Percentiles rank a stretch among this genome's conserved stretches.
Conservation (phyloP, 805 yeast genomes). For the Blastobotrys robertii region DNA sequence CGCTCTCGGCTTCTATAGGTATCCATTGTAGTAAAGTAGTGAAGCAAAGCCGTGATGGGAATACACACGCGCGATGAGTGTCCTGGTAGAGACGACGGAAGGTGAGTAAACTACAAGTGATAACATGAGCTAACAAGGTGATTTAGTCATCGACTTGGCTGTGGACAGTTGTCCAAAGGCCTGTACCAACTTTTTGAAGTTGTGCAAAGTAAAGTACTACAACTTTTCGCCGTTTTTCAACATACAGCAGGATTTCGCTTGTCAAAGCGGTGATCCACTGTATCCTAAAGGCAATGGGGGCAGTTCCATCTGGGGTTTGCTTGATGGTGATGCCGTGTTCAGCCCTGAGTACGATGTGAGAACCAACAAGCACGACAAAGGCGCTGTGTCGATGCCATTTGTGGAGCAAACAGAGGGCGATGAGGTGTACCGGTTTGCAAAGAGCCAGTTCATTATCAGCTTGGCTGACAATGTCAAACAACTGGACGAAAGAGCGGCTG, state of each 20-base stretch:
- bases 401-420: not conserved
- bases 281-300: constrained; percentile 33
- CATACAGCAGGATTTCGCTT: constrained; percentile 31
- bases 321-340: constrained; percentile 7
- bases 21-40: no score
- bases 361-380: constrained; percentile 20
- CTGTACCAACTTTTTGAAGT: constrained; percentile 40
- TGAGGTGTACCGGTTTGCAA: constrained; percentile 17
- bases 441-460: constrained; percentile 33
- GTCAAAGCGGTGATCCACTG: constrained; percentile 41
- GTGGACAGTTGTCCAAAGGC: constrained; percentile 30
- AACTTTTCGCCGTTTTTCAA: constrained; percentile 42
- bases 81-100: constrained; percentile 32
- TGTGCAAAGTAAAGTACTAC: constrained; percentile 44
- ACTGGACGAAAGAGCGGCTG: constrained; percentile 19
- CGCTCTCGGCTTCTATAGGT: no score
- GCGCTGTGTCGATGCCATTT: constrained; percentile 29
- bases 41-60: no score
- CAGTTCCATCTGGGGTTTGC: constrained; percentile 25
- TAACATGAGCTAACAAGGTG: constrained; percentile 29
- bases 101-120: constrained; percentile 20
- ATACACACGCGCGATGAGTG: constrained; percentile 26
- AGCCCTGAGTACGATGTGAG: constrained; percentile 18
- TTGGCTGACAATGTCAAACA: constrained; percentile 25
- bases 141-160: constrained; percentile 41